phyloP scores from a whole-genome alignment of 1,139 yeast genomes.

The Pichia sp. region DNA sequence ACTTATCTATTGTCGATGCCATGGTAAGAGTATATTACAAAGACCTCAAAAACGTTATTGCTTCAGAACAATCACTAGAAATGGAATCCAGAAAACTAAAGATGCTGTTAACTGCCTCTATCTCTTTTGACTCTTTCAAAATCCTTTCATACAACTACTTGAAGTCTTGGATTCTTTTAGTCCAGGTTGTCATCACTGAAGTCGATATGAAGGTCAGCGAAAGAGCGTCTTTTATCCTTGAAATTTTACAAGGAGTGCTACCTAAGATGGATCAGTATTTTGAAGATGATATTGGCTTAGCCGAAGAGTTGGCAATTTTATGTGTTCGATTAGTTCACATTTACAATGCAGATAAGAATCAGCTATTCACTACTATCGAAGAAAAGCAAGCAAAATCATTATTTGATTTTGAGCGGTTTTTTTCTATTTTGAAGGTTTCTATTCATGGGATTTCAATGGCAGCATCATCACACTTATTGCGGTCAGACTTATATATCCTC shows the following conservation, averaged over 20 bases:
- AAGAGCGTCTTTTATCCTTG: constrained; percentile 58
- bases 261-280: constrained; percentile 74
- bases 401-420: constrained; percentile 39
- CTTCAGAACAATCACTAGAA: constrained; percentile 8
- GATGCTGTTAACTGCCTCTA: constrained; percentile 34
- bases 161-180: constrained; percentile 77
- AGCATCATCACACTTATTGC: constrained; percentile 53
- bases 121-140: constrained; percentile 39
- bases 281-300: constrained; percentile 54
- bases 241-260: constrained; percentile 63
- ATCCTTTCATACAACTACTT: constrained; percentile 52
- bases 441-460: constrained; percentile 66
- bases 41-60: constrained; percentile 15
- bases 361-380: constrained; percentile 20
- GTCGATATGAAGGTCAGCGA: constrained; percentile 33
- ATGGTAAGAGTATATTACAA: constrained; percentile 18
- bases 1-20: constrained; percentile 21
- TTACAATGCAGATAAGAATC: constrained; percentile 40
- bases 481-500: constrained; percentile 74
- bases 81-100: constrained; percentile 16
- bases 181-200: constrained; percentile 65
- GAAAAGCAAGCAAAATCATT: constrained; percentile 20
- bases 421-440: constrained; percentile 66
- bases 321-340: constrained; percentile 64
- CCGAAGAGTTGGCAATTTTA: constrained; percentile 71